Evolutionary conservation across 176 grass and related monocot genomes (phyloP).

Genomic region (Pontederia paniculata): DNA sequence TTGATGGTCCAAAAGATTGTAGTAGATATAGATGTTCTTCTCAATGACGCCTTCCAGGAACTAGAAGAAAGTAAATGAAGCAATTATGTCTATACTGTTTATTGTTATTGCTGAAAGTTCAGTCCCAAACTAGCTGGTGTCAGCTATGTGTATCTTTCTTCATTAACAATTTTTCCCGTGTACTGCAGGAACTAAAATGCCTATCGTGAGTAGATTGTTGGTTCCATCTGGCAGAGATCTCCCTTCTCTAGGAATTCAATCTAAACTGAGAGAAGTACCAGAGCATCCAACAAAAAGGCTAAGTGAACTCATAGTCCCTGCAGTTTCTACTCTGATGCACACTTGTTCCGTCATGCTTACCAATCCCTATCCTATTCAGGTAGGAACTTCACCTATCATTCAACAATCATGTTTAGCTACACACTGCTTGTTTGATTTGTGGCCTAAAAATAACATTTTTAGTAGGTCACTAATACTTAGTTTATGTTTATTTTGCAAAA

Average conservation of each 20-base stretch:
- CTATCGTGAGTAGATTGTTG: constrained; percentile 55
- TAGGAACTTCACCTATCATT: constrained; percentile 21
- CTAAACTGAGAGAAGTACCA: constrained; percentile 24
- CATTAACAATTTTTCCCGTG: not conserved
- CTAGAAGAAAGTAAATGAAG: constrained; percentile 57
- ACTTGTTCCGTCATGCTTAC: constrained; percentile 71
- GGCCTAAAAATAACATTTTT: not conserved
- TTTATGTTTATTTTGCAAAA: constrained; percentile 2
- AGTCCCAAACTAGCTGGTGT: not conserved
- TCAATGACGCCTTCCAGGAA: constrained; percentile 64
- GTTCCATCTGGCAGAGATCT: constrained; percentile 68
- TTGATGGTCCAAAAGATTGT: constrained; percentile 69
- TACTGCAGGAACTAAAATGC: constrained; percentile 51
- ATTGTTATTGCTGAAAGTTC: not conserved
- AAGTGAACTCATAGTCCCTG: constrained; percentile 37
- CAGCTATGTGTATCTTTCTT: constrained; percentile 18
- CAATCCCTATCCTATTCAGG: constrained; percentile 79
- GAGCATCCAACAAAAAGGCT: constrained; percentile 54
- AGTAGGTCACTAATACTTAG: constrained; percentile 14
- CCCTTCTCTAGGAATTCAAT: constrained; percentile 41
- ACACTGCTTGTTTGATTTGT: not conserved
- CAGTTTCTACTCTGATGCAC: constrained; percentile 53
- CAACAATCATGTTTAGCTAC: not conserved
- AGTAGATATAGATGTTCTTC: constrained; percentile 52
- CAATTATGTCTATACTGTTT: not conserved